Conservation (phyloP, 352 stramenopile species). For the Thalassiosira livingstoniorum region DNA sequence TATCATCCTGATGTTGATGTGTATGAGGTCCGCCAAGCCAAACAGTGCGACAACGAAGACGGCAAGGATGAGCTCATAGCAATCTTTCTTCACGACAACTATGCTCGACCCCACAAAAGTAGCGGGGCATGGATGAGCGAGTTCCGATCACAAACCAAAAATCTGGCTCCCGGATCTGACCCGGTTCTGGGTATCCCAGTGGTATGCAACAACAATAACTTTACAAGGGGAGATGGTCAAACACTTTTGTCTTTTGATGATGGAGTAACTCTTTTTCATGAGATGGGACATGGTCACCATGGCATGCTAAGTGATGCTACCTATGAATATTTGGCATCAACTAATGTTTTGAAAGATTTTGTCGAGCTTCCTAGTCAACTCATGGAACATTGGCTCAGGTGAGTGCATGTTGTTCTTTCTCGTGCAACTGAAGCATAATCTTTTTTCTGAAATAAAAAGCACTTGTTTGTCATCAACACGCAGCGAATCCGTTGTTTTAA, state of each 20-base stretch:
- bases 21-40: constrained; percentile 79
- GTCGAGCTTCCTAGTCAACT: constrained; percentile 86
- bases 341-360: constrained; percentile 85
- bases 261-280: constrained; percentile 83
- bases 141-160: constrained; percentile 80
- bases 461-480: background rate
- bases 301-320: constrained; percentile 82
- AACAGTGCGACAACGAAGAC: constrained; percentile 17
- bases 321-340: constrained; percentile 81
- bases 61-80: constrained; percentile 70
- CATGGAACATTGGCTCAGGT: constrained; percentile 85
- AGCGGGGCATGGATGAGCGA: constrained; percentile 85
- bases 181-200: constrained; percentile 75
- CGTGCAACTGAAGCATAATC: background rate
- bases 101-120: constrained; percentile 73
- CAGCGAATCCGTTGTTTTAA: constrained; percentile 76
- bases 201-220: constrained; percentile 88
- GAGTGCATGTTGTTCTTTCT: background rate
- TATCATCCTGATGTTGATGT: constrained; percentile 86
- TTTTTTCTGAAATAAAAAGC: background rate
- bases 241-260: constrained; percentile 85
- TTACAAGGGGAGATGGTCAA: constrained; percentile 70
- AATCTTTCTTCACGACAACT: constrained; percentile 87
- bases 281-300: constrained; percentile 84
- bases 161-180: constrained; percentile 57